Evolutionary conservation across 495 filamentous ascomycete species (phyloP), one percentile per base, ranked within the genome.

Genomic region (Penicillium paxilli): DNA sequence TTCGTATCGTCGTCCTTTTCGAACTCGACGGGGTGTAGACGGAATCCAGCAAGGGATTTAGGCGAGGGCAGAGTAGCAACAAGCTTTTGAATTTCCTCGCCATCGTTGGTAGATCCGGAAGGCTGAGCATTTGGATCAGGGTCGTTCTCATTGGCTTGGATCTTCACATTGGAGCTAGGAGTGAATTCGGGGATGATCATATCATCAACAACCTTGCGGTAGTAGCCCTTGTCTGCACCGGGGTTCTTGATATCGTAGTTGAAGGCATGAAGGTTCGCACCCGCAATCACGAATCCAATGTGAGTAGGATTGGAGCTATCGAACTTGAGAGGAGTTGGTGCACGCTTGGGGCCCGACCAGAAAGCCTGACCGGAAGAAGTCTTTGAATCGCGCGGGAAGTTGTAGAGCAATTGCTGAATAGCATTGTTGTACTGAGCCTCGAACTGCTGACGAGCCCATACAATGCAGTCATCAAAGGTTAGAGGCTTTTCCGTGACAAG

Each of bases 1-100:
- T 99, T 99, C 44, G 87, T 91, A 73, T 98, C 95, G 58, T 99
- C 94, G 62, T 99, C 95, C 79, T 99, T 99, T 77, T 99, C 95
- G 62, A 99, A 99, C 67, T 99, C 95, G 11, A 98, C 95, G 1
- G 92, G 89, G 37, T 82, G 82, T 40, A 99, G 78, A 66, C 90
- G 90, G 80, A 93, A 95, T 11, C 91, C 91, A 25, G 88, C 86
- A 25, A 98, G 75, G 10, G 84, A 80, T 60, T 88, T 92, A 26
- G 93, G 85, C 2, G 87, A 76, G 4, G 95, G 95, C 19, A 99
- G 78, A 44, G 68, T 64, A 2, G 72, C 63, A 8, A 85, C 75
- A 24, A 99, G 81, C 32, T 81, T 78, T 54, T 87, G 73, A 25
- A 97, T 77, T 61, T 90, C 89, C 11, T 82, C 76, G 44, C 76